A percentile compares a stretch with the other conserved stretches of the same genome.
phyloP scores from a whole-genome alignment of 2,329 filamentous ascomycete genomes.

The Chaetomiaceae sp. region DNA sequence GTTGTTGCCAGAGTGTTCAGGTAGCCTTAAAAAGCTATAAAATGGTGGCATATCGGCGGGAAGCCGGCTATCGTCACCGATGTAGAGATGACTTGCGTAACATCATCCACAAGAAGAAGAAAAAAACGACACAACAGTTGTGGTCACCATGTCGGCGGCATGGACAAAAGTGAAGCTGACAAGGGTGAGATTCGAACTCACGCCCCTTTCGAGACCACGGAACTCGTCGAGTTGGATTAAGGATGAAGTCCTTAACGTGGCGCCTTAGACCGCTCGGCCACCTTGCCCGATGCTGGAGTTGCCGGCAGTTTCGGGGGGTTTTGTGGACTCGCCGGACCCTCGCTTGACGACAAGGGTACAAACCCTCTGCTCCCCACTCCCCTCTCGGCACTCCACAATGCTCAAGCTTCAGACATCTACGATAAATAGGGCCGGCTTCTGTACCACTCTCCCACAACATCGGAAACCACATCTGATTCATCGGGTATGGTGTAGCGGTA shows the following conservation, averaged over 20 bases:
- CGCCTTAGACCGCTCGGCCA: conserved; percentile 10
- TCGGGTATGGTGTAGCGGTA: conserved; percentile 13
- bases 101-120: too few species aligned
- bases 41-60: too few species aligned
- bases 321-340: background rate
- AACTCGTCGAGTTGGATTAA: conserved; percentile 3
- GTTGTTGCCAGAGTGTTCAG: too few species aligned
- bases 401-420: background rate
- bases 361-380: background rate
- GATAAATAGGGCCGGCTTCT: background rate
- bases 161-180: conserved; percentile 1
- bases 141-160: too few species aligned
- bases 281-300: background rate
- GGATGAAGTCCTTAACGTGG: conserved; percentile 5
- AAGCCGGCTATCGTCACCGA: too few species aligned
- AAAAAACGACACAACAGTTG: too few species aligned
- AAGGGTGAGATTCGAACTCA: conserved; percentile 11
- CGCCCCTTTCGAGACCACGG: conserved; percentile 5
- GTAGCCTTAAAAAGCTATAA: too few species aligned
- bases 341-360: background rate
- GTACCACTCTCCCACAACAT: background rate
- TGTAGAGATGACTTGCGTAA: too few species aligned
- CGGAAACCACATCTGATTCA: conserved; percentile 1
- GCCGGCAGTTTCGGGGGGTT: background rate
- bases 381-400: background rate